These are phyloP conservation scores for Bolboschoenoplectus hybrid DNA, from an alignment of 202 grass and related monocot species.

Conservation along the genomic window DNA sequence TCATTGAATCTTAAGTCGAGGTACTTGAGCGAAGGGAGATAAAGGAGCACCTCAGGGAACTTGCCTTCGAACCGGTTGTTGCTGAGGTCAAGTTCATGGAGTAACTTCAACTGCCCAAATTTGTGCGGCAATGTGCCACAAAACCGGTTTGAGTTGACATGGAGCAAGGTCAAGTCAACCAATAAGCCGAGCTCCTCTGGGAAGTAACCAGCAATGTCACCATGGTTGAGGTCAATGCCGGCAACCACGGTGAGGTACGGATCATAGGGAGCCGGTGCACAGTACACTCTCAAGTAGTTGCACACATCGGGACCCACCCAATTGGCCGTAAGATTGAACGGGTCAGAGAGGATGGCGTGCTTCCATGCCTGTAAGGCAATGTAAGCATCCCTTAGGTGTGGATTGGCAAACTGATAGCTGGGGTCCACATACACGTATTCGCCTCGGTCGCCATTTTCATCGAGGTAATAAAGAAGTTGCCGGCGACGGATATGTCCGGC, in stretches of 20 bases:
- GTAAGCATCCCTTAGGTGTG: conserved; percentile 43
- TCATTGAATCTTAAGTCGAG: conserved; percentile 80
- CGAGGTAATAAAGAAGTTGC: conserved; percentile 38
- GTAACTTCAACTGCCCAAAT: conserved; percentile 30
- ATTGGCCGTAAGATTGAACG: conserved; percentile 43
- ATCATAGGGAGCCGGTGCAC: conserved; percentile 42
- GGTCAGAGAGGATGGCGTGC: conserved; percentile 54
- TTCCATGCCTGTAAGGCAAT: conserved; percentile 49
- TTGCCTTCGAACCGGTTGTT: conserved; percentile 81
- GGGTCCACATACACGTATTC: conserved; percentile 41
- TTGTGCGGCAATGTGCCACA: conserved; percentile 58
- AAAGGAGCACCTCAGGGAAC: conserved; percentile 66
- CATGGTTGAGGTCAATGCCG: conserved; percentile 87
- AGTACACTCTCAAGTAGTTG: conserved; percentile 48
- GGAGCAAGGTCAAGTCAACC: conserved; percentile 66
- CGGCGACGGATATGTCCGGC: conserved; percentile 42
- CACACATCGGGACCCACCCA: conserved; percentile 54
- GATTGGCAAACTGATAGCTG: conserved; percentile 36
- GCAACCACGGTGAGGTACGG: conserved; percentile 62
- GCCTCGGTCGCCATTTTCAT: conserved; percentile 38
- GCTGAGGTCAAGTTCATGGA: conserved; percentile 90
- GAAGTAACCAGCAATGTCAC: conserved; percentile 82
- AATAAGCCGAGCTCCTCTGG: conserved; percentile 67
- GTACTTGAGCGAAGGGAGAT: conserved; percentile 49
- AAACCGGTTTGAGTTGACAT: conserved; percentile 95